These are phyloP conservation scores for Dentipellis sp. DNA, from an alignment of 768 basidiomycete species.

Conservation along the genomic window DNA sequence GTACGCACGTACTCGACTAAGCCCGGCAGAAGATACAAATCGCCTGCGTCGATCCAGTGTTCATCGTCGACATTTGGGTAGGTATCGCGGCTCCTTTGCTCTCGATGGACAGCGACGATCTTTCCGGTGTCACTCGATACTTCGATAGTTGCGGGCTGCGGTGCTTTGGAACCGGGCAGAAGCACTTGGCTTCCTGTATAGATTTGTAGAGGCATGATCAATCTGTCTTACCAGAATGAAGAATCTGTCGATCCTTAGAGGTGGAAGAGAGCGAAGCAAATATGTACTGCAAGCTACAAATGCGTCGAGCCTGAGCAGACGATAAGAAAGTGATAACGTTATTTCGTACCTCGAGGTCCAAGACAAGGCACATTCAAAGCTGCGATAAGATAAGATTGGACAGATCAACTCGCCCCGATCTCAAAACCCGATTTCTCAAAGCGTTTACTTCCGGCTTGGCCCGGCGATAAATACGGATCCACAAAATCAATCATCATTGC, in stretches of 20 bases:
- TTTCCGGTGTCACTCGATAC: conserved; percentile 30
- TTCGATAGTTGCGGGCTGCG: conserved; percentile 32
- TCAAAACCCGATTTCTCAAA: no score
- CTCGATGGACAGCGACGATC: conserved; percentile 26
- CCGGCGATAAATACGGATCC: no score
- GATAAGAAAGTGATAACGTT: no score
- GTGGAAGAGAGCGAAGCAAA: no score
- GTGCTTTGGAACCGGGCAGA: conserved; percentile 16
- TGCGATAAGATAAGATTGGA: no score
- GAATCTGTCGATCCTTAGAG: neutral
- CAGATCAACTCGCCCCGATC: no score
- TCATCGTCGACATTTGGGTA: conserved; percentile 19
- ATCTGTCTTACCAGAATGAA: neutral
- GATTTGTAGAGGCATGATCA: neutral
- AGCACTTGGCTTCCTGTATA: conserved; percentile 17
- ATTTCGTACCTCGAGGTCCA: no score
- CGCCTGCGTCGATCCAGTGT: conserved; percentile 27
- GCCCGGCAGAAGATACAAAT: conserved; percentile 39
- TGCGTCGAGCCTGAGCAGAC: no score
- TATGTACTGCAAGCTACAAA: no score
- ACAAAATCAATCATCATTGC: no score
- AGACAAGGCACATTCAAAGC: no score
- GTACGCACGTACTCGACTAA: conserved; percentile 40
- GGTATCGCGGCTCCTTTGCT: conserved; percentile 8
- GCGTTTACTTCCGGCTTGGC: no score